phyloP scores from a whole-genome alignment of 2,329 filamentous ascomycete genomes.

The Cryphonectria carpinicola region DNA sequence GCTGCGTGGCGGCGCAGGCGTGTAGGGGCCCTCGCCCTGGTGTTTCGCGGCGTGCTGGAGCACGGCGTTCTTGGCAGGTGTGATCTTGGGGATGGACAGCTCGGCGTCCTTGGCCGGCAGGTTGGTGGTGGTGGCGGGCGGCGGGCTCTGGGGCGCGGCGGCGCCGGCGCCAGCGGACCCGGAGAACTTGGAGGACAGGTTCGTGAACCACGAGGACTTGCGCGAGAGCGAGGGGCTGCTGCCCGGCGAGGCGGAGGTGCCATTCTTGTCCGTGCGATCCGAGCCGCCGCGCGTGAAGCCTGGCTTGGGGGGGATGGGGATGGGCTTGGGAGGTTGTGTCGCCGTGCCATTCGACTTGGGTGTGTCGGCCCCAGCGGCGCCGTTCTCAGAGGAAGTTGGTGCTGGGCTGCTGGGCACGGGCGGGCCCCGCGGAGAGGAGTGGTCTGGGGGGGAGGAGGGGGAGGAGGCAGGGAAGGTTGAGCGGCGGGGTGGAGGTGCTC shows the following conservation, averaged over 20 bases:
- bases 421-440: constrained; percentile 29
- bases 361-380: constrained; percentile 13
- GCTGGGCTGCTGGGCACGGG: constrained; percentile 22
- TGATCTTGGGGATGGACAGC: constrained; percentile 52
- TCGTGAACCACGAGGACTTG: constrained; percentile 90
- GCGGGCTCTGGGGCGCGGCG: constrained; percentile 36
- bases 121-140: constrained; percentile 37
- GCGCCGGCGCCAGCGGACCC: constrained; percentile 40
- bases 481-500: constrained; percentile 25
- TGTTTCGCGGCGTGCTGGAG: constrained; percentile 59
- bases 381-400: constrained; percentile 26
- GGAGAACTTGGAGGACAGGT: constrained; percentile 90
- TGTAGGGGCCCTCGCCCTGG: constrained; percentile 68
- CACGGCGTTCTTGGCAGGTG: constrained; percentile 60
- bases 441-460: constrained; percentile 27
- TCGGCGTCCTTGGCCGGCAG: constrained; percentile 46
- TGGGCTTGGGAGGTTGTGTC: constrained; percentile 33
- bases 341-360: constrained; percentile 21
- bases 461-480: constrained; percentile 32
- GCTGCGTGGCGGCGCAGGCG: constrained; percentile 71
- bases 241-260: constrained; percentile 32
- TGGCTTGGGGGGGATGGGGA: constrained; percentile 36
- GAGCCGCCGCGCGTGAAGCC: constrained; percentile 39
- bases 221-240: constrained; percentile 48
- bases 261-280: constrained; percentile 37